Evolutionary conservation across 2,329 filamentous ascomycete genomes (phyloP), one percentile per base, ranked within the genome.

Genomic region (Hypomyces perniciosus): DNA sequence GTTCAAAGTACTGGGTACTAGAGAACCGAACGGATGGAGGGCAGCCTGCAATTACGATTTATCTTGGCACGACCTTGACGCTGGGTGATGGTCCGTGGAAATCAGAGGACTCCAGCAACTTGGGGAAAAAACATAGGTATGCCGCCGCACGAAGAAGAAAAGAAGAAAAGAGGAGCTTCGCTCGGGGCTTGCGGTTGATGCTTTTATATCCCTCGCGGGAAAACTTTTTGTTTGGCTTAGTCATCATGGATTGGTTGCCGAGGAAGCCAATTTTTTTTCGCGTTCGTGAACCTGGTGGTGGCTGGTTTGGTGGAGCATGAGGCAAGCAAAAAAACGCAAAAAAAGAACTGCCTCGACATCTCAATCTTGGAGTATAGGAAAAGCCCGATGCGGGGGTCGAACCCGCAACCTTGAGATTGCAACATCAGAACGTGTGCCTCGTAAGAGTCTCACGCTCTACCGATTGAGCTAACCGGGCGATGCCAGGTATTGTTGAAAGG

Each of bases 121-220:
- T 83, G 85, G 85, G 81, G 79, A 80, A 80, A 67, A 74, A 72
- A 75, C 77, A 72, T 67, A 72, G 72, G 79, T 84, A 81, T 84
- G 82, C 83, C 83, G 85, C 86, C 86, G 86, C 86, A 90, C 85
- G 76, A 88, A 78, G 82, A 79, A 78, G 73, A 73, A 80, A 81
- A 72, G 65, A 69, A 63, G 71, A 72, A 63, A 57, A 43, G 48
- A 49, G 57, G 62, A 63, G 63, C 56, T 46, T 0, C 38, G 58
- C 60, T 65, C 59, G n/a, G 20, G 27, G 27, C 35, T 34, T 41
- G 30, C 44, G 51, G 44, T 50, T 46, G 29, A 53, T 42, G 56
- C 57, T 58, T 55, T 66, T 68, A 69, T 69, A 66, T 64, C 46
- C 48, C 20, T 44, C 30, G n/a, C 28, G 45, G 31, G 46, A 31